These are phyloP conservation scores for Calonectria henricotiae DNA, from an alignment of 2,329 filamentous ascomycete genomes.

Conservation along the genomic window DNA sequence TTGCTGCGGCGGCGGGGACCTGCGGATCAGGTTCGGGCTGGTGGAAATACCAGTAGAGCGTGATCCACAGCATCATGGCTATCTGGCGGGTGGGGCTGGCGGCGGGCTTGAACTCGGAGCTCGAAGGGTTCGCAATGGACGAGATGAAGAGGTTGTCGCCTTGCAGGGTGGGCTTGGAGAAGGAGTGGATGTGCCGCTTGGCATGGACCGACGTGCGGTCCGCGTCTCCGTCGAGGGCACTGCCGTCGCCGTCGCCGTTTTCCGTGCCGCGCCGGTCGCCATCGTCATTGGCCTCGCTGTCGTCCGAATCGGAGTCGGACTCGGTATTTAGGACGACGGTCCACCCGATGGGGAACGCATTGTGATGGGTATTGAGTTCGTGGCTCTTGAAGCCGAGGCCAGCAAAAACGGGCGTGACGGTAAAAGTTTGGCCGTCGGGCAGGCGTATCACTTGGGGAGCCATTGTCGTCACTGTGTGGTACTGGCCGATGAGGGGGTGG, in stretches of 20 bases:
- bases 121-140: conserved; percentile 88
- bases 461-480: conserved; percentile 51
- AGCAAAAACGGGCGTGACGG: conserved; percentile 90
- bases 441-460: conserved; percentile 74
- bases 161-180: conserved; percentile 80
- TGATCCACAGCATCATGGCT: conserved; percentile 97
- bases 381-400: conserved; percentile 91
- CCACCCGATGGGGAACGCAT: conserved; percentile 89
- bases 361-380: conserved; percentile 78
- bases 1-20: conserved; percentile 75
- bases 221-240: conserved; percentile 35
- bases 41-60: conserved; percentile 98
- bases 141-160: conserved; percentile 92
- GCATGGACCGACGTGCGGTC: conserved; percentile 15
- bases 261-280: conserved; percentile 46
- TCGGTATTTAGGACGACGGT: conserved; percentile 87
- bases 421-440: conserved; percentile 89
- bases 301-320: conserved; percentile 49
- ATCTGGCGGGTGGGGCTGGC: conserved; percentile 89
- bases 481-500: conserved; percentile 40
- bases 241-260: conserved; percentile 40
- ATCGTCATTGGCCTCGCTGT: conserved; percentile 55
- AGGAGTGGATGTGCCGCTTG: conserved; percentile 61
- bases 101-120: conserved; percentile 83
- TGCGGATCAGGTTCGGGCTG: conserved; percentile 81